Base-by-base conservation (phyloP, 2,329 filamentous ascomycete species). In the Aspergillus melleus region DNA sequence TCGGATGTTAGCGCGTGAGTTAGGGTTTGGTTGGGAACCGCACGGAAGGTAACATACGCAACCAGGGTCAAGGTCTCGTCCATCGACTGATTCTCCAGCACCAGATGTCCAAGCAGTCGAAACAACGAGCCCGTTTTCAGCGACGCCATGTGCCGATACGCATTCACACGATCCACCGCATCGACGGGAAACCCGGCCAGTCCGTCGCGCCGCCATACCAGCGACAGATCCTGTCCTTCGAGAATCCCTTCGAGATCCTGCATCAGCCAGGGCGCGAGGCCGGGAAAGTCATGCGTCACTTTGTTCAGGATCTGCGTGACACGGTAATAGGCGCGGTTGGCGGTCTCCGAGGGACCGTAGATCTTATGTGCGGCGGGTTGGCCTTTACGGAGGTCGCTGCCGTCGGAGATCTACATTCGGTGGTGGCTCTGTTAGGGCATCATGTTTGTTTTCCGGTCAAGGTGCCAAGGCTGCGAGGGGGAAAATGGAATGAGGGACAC, bases 81-180 rank as follows among this genome's bases (percentile, higher is more conserved):
- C 26, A 55, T 55, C 6, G 64, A 64, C 10, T 42, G 49, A 29
- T 65, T 53, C 52, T 65, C 64, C 29, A 64, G 50, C 20, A 66
- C 64, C 12, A 66, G 51, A 19, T 68, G 63, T 0, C 61, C 66
- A 3, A 68, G 58, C 11, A 68, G 51, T 24, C 65, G 65, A 54
- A 68, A 68, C n/a, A 67, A n/a, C 19, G 63, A 59, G 11, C 66
- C 65, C 16, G 65, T 68, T 53, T 67, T 68, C 42, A 67, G 49
- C 6, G 58, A 65, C 1, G 62, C 64, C 63, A 66, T 65, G 11
- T 53, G 44, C 11, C 52, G 52, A 44, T 68, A 67, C 20, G 62
- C 61, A 9, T 50, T 58, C 9, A 60, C 29, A 29, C 64, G 30
- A 11, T 66, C 64, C 4, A 47, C 42, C 2, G 61, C 47, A 4